A percentile compares a stretch with the other conserved stretches of the same genome.
Evolutionary conservation across 1,284 basidiomycete genomes (phyloP).

Genomic region (Rhodotorula mucilaginosa): DNA sequence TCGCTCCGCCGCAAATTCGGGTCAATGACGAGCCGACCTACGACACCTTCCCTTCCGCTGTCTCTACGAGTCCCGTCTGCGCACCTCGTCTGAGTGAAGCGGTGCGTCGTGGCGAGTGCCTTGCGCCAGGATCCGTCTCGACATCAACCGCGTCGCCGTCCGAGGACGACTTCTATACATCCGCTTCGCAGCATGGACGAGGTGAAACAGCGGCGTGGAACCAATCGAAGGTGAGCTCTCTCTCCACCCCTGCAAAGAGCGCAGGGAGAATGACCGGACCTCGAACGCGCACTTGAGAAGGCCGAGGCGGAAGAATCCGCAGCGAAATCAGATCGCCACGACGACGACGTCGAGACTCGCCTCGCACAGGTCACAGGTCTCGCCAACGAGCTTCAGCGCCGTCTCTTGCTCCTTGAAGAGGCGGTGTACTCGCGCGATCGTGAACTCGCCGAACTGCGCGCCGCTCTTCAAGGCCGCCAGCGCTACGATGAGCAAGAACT

Average conservation of each 20-base stretch:
- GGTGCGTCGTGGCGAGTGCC: too few relatives aligned
- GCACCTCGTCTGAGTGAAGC: too few relatives aligned
- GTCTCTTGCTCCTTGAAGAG: conserved; percentile 1
- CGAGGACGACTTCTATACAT: too few relatives aligned
- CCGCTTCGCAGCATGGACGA: too few relatives aligned
- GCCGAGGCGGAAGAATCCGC: neutral
- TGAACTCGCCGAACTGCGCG: neutral
- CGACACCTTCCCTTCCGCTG: too few relatives aligned
- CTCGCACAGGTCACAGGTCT: neutral
- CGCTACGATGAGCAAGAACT: too few relatives aligned
- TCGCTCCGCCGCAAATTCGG: neutral
- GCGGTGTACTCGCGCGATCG: neutral
- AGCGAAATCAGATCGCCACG: neutral
- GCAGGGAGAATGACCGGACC: neutral
- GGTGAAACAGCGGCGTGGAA: too few relatives aligned
- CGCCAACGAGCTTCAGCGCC: neutral
- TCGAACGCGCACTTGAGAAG: neutral
- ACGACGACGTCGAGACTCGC: conserved; percentile 1
- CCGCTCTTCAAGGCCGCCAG: neutral
- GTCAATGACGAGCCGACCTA: neutral
- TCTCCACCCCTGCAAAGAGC: too few relatives aligned
- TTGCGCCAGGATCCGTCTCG: too few relatives aligned
- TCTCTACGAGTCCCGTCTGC: too few relatives aligned
- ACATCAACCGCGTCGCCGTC: too few relatives aligned
- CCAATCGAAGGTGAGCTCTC: neutral